A percentile compares a stretch with the other conserved stretches of the same genome.
These are phyloP conservation scores for Paraleonurus japonicus DNA, from an alignment of 257 asterid genomes.

Conservation along the genomic window DNA sequence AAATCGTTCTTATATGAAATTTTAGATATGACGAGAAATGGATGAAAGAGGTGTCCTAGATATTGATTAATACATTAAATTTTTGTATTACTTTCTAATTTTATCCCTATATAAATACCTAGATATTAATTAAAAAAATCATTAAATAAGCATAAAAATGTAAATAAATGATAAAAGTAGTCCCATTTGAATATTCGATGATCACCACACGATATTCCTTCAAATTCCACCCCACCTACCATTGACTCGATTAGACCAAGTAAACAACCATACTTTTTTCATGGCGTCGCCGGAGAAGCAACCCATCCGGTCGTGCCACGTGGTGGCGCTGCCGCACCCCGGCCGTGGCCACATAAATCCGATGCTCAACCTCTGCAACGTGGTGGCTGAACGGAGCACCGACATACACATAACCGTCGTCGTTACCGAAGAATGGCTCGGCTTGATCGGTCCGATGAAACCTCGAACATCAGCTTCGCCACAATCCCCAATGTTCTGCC, in stretches of 20 bases:
- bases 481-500: slow-evolving; percentile 52
- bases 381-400: slow-evolving; percentile 23
- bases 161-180: too few species aligned
- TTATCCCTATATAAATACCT: too few species aligned
- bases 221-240: too few species aligned
- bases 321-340: slow-evolving; percentile 40
- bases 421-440: slow-evolving; percentile 39
- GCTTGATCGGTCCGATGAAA: slow-evolving; percentile 28
- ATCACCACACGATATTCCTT: too few species aligned
- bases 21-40: too few species aligned
- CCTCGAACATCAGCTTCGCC: slow-evolving; percentile 30
- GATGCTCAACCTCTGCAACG: slow-evolving; percentile 39
- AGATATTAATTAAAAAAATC: too few species aligned
- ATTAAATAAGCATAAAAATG: too few species aligned
- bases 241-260: neutral
- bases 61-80: too few species aligned
- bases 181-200: too few species aligned
- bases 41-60: too few species aligned
- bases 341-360: slow-evolving; percentile 44
- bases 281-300: slow-evolving; percentile 5
- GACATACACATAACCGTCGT: slow-evolving; percentile 32
- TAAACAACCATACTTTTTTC: neutral
- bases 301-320: slow-evolving; percentile 24
- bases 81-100: too few species aligned
- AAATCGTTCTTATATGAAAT: too few species aligned